phyloP scores from a whole-genome alignment of 805 yeast genomes.

The Ogataea allantospora region DNA sequence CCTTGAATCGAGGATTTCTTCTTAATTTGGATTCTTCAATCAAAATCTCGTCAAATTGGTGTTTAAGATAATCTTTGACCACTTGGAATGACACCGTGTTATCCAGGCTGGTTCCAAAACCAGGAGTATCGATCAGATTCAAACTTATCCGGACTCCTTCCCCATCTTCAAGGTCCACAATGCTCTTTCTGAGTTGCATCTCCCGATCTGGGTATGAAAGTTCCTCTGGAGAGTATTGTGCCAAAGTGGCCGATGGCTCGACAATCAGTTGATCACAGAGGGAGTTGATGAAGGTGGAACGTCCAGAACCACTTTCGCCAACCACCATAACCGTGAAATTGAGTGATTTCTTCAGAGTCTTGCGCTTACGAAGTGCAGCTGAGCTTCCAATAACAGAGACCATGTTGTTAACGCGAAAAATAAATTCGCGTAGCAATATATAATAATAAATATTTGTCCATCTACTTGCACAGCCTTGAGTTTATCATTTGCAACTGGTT shows the following conservation, averaged over 20 bases:
- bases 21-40: slow-evolving; percentile 79
- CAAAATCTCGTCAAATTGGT: slow-evolving; percentile 79
- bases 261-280: slow-evolving; percentile 87
- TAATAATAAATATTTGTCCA: slow-evolving; percentile 1
- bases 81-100: slow-evolving; percentile 65
- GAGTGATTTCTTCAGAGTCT: slow-evolving; percentile 77
- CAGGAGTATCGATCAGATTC: slow-evolving; percentile 79
- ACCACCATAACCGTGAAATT: slow-evolving; percentile 84
- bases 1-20: slow-evolving; percentile 83
- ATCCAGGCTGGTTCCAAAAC: slow-evolving; percentile 74
- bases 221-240: slow-evolving; percentile 41
- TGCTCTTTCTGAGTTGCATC: slow-evolving; percentile 69
- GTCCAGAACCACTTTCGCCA: slow-evolving; percentile 84
- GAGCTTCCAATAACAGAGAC: slow-evolving; percentile 18
- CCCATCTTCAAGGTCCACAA: slow-evolving; percentile 81
- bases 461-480: slow-evolving; percentile 7
- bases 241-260: slow-evolving; percentile 57
- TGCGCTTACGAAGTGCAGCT: slow-evolving; percentile 57
- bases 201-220: slow-evolving; percentile 47
- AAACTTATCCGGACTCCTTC: slow-evolving; percentile 81
- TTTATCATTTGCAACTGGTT: slow-evolving; percentile 43
- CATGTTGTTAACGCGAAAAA: slow-evolving; percentile 11
- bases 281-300: slow-evolving; percentile 91
- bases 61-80: slow-evolving; percentile 74
- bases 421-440: slow-evolving; percentile 8